These are phyloP conservation scores for Pythium dissotocum DNA, from an alignment of 352 stramenopile species.

Conservation along the genomic window DNA sequence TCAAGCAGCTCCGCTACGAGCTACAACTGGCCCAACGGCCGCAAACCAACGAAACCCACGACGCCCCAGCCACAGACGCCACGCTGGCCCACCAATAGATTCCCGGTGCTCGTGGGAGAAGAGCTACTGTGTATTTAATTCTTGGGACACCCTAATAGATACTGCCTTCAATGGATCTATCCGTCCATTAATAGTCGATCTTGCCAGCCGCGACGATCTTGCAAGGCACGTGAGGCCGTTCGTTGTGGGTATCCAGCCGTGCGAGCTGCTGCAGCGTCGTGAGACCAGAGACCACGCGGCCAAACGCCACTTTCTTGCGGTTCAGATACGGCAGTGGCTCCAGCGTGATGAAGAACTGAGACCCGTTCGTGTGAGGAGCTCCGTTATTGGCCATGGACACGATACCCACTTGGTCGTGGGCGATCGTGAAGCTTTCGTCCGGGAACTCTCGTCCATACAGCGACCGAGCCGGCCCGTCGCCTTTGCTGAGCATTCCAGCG, in stretches of 20 bases:
- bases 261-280: constrained; percentile 57
- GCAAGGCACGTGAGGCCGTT: constrained; percentile 62
- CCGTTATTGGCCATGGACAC: constrained; percentile 96
- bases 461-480: constrained; percentile 52
- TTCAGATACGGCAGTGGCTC: constrained; percentile 66
- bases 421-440: constrained; percentile 74
- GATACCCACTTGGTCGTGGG: constrained; percentile 61
- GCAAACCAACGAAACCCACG: not conserved
- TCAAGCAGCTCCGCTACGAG: constrained; percentile 61
- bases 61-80: not conserved
- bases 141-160: not conserved
- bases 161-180: not conserved
- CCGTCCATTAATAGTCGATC: constrained; percentile 32
- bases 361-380: constrained; percentile 95
- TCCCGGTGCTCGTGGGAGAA: not conserved
- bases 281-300: constrained; percentile 65
- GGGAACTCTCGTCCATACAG: constrained; percentile 64
- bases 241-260: constrained; percentile 48
- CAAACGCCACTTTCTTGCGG: constrained; percentile 77
- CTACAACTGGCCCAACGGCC: constrained; percentile 42
- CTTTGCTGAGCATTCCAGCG: constrained; percentile 18
- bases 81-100: not conserved
- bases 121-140: constrained; percentile 5
- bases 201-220: constrained; percentile 68
- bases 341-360: constrained; percentile 99